These are phyloP conservation scores for Diospyros lotus DNA, from an alignment of 148 eudicot genomes.

Conservation along the genomic window DNA sequence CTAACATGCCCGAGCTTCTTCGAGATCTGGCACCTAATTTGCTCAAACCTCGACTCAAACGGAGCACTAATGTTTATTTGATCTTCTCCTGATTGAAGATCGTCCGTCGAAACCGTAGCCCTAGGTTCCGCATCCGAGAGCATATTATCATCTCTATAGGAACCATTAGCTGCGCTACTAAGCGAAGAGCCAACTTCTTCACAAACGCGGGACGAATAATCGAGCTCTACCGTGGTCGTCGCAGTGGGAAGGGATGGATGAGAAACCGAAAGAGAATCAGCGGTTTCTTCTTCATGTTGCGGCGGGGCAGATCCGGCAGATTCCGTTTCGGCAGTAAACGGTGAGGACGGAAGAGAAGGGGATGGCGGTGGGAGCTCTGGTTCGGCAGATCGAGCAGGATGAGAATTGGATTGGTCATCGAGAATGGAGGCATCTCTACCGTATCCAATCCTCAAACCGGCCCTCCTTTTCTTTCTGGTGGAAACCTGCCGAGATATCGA, in stretches of 20 bases:
- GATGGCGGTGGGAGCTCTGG: neutral
- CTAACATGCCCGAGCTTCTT: constrained; percentile 42
- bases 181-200: neutral
- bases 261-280: constrained; percentile 4
- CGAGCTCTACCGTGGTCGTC: constrained; percentile 3
- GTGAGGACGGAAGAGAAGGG: neutral
- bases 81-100: constrained; percentile 20
- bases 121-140: constrained; percentile 1
- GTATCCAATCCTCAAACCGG: constrained; percentile 64
- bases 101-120: neutral
- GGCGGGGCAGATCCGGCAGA: constrained; percentile 6
- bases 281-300: neutral
- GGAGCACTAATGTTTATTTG: constrained; percentile 11
- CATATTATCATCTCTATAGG: neutral
- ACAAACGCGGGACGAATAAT: neutral
- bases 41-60: constrained; percentile 39
- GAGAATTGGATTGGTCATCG: constrained; percentile 26
- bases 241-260: constrained; percentile 1
- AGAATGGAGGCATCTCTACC: constrained; percentile 44
- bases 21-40: constrained; percentile 42
- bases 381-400: constrained; percentile 8
- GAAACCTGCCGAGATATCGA: constrained; percentile 47
- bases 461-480: constrained; percentile 57
- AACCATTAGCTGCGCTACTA: neutral
- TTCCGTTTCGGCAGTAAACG: constrained; percentile 13